Percentiles rank a stretch among this genome's conserved stretches.
Evolutionary conservation across 495 filamentous ascomycete genomes (phyloP).

Genomic region (Xylaria bambusicola): DNA sequence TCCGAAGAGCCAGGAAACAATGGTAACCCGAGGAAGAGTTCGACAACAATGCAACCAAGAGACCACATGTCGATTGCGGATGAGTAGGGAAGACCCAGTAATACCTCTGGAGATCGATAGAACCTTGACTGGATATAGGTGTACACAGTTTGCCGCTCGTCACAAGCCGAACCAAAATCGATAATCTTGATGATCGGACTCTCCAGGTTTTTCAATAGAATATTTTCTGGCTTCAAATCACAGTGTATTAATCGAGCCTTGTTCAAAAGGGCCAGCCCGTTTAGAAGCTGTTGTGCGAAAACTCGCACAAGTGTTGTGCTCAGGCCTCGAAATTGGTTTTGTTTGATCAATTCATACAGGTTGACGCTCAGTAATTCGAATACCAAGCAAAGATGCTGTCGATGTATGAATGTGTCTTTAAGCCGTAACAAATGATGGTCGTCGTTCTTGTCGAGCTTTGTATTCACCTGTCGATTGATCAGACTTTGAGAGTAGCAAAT

Average conservation of each 20-base stretch:
- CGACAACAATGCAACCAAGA: constrained; percentile 96
- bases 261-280: constrained; percentile 87
- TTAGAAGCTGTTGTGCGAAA: constrained; percentile 95
- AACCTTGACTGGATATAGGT: constrained; percentile 99
- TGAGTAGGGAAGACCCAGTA: constrained; percentile 93
- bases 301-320: constrained; percentile 98
- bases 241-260: constrained; percentile 98
- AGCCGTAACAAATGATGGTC: constrained; percentile 95
- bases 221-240: constrained; percentile 98
- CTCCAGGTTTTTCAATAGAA: constrained; percentile 96
- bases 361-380: constrained; percentile 98
- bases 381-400: constrained; percentile 95
- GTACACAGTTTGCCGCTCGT: constrained; percentile 98
- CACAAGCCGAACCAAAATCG: constrained; percentile 98
- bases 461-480: constrained; percentile 76
- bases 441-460: constrained; percentile 98
- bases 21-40: constrained; percentile 93
- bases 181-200: constrained; percentile 99
- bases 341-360: constrained; percentile 98
- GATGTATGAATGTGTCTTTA: constrained; percentile 98
- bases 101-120: constrained; percentile 94
- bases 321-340: constrained; percentile 97
- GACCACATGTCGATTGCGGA: constrained; percentile 99
- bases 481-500: not conserved
- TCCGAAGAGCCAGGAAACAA: constrained; percentile 98